These are phyloP conservation scores for Microthyrium microscopicum DNA, from an alignment of 2,329 filamentous ascomycete species.

Conservation along the genomic window DNA sequence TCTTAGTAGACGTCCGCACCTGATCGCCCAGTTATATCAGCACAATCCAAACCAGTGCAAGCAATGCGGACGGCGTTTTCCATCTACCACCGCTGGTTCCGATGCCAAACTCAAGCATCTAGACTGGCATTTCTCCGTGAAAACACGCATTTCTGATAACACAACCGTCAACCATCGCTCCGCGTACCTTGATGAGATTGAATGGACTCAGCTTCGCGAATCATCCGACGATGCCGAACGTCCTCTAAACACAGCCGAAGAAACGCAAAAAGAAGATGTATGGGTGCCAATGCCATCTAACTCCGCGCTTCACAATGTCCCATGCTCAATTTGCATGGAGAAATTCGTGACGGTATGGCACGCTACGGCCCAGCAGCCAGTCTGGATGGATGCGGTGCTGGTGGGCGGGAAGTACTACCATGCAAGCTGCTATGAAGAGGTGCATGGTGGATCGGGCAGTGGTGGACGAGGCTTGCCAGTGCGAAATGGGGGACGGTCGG, in stretches of 20 bases:
- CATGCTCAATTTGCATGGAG: constrained; percentile 91
- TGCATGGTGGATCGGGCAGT: constrained; percentile 30
- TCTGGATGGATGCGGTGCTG: constrained; percentile 79
- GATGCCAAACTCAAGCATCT: constrained; percentile 81
- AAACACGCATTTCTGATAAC: constrained; percentile 73
- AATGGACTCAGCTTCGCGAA: constrained; percentile 32
- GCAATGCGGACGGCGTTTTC: constrained; percentile 8
- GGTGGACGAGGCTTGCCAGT: constrained; percentile 1
- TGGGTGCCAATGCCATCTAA: constrained; percentile 79
- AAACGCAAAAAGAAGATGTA: constrained; percentile 44
- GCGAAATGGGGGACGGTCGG: too few species aligned
- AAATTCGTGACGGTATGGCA: constrained; percentile 86
- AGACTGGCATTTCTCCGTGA: constrained; percentile 96
- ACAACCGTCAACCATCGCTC: constrained; percentile 80
- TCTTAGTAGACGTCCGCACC: constrained; percentile 51
- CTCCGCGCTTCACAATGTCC: constrained; percentile 52
- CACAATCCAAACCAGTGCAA: constrained; percentile 53
- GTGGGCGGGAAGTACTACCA: constrained; percentile 73
- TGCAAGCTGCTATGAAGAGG: constrained; percentile 74
- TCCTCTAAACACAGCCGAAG: constrained; percentile 26
- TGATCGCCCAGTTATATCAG: constrained; percentile 62
- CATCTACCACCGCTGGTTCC: constrained; percentile 51
- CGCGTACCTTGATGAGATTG: constrained; percentile 83
- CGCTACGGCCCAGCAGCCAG: constrained; percentile 87
- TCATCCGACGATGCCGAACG: not conserved